phyloP scores from a whole-genome alignment of 139 green algal species.

The Micromonas commoda region DNA sequence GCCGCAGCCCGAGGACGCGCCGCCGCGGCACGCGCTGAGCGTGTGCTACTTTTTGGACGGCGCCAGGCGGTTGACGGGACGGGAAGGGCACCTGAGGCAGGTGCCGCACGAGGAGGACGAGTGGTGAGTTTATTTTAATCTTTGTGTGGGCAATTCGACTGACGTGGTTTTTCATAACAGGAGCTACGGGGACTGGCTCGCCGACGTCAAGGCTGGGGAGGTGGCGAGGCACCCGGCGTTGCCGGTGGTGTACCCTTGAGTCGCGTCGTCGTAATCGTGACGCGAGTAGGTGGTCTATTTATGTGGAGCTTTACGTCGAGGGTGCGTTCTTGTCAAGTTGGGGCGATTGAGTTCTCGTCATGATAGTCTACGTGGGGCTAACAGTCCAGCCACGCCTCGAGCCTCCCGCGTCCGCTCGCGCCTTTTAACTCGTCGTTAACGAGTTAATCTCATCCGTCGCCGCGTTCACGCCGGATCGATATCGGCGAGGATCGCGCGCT shows the following conservation, averaged over 20 bases:
- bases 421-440: no score
- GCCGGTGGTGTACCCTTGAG: slow-evolving; percentile 18
- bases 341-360: no score
- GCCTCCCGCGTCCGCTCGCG: no score
- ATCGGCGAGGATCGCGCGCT: background rate
- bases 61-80: slow-evolving; percentile 34
- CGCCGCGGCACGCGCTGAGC: slow-evolving; percentile 39
- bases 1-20: slow-evolving; percentile 41
- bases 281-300: no score
- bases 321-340: no score
- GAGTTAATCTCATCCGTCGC: background rate
- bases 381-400: no score
- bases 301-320: no score
- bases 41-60: slow-evolving; percentile 55
- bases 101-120: slow-evolving; percentile 20
- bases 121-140: no score
- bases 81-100: background rate
- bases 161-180: no score
- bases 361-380: no score
- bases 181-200: slow-evolving; percentile 12
- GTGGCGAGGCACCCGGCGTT: background rate
- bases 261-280: no score
- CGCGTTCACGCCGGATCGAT: background rate
- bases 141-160: no score
- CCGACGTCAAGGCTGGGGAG: background rate